Evolutionary conservation across 2,329 filamentous ascomycete species (phyloP).

Genomic region (Rachicladosporium sp.): DNA sequence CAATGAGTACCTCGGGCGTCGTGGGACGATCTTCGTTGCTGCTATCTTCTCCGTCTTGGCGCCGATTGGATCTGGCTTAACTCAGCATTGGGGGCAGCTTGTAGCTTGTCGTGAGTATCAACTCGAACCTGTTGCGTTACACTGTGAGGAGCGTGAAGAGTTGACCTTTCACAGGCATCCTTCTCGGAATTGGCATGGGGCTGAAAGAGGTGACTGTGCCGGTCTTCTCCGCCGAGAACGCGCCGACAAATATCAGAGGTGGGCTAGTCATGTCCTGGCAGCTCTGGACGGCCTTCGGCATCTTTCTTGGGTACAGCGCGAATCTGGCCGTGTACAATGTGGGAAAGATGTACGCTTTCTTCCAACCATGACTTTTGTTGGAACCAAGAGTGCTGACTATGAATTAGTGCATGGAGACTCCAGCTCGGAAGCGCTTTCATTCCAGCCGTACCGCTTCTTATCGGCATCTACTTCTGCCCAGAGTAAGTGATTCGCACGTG

Average conservation of each 20-base stretch:
- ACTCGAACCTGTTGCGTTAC: too few relatives aligned
- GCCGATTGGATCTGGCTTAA: constrained; percentile 27
- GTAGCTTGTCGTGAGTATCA: constrained; percentile 17
- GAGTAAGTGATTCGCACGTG: constrained; percentile 5
- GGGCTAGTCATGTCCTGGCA: constrained; percentile 23
- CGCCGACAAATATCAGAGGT: constrained; percentile 37
- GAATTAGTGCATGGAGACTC: constrained; percentile 27
- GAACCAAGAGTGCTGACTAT: constrained; percentile 15
- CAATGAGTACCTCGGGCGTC: constrained; percentile 10
- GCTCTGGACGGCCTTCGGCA: constrained; percentile 46
- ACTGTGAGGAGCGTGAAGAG: too few relatives aligned
- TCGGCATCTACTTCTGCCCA: constrained; percentile 25
- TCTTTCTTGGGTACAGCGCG: constrained; percentile 50
- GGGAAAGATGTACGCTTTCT: constrained; percentile 14
- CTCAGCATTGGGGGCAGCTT: constrained; percentile 26
- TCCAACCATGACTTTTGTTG: too few relatives aligned
- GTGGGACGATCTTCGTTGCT: constrained; percentile 22
- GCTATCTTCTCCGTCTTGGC: constrained; percentile 48
- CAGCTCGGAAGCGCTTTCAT: constrained; percentile 32
- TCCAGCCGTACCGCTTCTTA: constrained; percentile 28
- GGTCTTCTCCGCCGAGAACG: constrained; percentile 44
- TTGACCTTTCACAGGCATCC: constrained; percentile 1
- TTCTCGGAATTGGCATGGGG: constrained; percentile 28
- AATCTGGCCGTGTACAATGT: constrained; percentile 40
- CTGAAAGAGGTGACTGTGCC: constrained; percentile 34